These are phyloP conservation scores for Senna siamea DNA, from an alignment of 306 rosid species.

Conservation along the genomic window DNA sequence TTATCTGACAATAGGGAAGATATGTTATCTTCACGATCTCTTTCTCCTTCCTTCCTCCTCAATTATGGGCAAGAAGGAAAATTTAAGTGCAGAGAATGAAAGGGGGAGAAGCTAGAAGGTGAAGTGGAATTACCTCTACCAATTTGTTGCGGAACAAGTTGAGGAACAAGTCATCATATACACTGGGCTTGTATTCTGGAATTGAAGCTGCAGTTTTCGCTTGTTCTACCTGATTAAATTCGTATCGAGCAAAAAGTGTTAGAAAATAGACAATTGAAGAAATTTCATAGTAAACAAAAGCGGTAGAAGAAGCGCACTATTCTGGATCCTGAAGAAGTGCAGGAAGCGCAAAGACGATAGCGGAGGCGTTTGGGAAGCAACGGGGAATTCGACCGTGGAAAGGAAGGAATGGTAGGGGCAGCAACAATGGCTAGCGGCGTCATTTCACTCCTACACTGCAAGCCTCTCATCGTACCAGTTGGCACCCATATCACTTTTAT, in stretches of 20 bases:
- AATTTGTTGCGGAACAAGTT: constrained; percentile 75
- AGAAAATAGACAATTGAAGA: not conserved
- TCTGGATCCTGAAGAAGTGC: constrained; percentile 52
- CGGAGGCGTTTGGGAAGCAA: constrained; percentile 33
- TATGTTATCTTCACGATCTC: not conserved
- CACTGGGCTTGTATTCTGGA: constrained; percentile 58
- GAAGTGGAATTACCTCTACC: constrained; percentile 58
- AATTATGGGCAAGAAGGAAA: not conserved
- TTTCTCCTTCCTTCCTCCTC: not conserved
- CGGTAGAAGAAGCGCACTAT: constrained; percentile 41
- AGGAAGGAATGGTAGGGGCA: constrained; percentile 33
- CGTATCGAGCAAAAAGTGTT: not conserved
- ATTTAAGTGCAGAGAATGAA: not conserved
- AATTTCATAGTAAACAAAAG: constrained; percentile 1
- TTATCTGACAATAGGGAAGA: not conserved
- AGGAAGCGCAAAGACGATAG: constrained; percentile 39
- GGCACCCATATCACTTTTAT: no score
- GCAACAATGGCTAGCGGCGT: constrained; percentile 51
- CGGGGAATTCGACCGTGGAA: not conserved
- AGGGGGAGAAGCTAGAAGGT: not conserved
- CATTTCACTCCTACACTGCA: constrained; percentile 44
- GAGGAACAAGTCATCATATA: constrained; percentile 75
- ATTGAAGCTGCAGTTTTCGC: constrained; percentile 40
- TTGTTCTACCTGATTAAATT: constrained; percentile 48
- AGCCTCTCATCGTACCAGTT: not conserved